Conservation (phyloP, 1,284 basidiomycete species). For the Mycena citricolor region DNA sequence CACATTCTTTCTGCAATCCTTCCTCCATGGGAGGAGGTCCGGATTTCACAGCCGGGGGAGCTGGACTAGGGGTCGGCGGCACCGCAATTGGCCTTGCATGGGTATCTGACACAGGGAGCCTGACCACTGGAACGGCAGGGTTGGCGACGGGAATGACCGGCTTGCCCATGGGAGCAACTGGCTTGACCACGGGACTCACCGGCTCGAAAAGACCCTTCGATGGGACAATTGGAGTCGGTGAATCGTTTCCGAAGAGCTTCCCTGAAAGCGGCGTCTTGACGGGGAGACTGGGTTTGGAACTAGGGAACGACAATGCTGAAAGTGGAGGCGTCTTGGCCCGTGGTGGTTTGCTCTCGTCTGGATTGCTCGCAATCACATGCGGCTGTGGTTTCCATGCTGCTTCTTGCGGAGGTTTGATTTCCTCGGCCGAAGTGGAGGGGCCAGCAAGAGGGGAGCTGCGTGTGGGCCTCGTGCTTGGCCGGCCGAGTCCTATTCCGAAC, state of each 20-base stretch:
- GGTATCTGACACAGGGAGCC: too few relatives aligned
- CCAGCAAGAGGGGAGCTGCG: constrained; percentile 65
- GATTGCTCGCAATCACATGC: too few relatives aligned
- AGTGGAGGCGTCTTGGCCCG: constrained; percentile 47
- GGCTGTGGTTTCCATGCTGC: too few relatives aligned
- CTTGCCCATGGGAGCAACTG: too few relatives aligned
- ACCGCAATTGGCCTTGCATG: too few relatives aligned
- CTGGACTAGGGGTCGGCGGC: constrained; percentile 1
- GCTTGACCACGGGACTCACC: too few relatives aligned
- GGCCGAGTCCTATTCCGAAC: constrained; percentile 44
- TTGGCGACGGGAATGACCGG: too few relatives aligned
- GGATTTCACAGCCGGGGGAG: constrained; percentile 1
- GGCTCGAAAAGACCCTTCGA: too few relatives aligned
- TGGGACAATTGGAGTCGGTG: constrained; percentile 7
- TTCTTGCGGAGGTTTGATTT: constrained; percentile 2
- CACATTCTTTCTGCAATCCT: constrained; percentile 64
- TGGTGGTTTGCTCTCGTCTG: constrained; percentile 29
- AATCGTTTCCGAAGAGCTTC: constrained; percentile 9
- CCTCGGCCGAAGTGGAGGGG: constrained; percentile 34
- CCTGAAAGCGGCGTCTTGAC: constrained; percentile 6
- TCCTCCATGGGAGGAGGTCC: constrained; percentile 36
- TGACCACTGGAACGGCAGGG: too few relatives aligned
- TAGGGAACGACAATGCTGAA: constrained; percentile 23
- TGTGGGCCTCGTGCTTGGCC: constrained; percentile 56
- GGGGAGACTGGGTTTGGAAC: constrained; percentile 18